Percentiles rank a stretch among this genome's conserved stretches.
Conservation (phyloP, 768 basidiomycete genomes). For the Leccinum olivaceopallidum region DNA sequence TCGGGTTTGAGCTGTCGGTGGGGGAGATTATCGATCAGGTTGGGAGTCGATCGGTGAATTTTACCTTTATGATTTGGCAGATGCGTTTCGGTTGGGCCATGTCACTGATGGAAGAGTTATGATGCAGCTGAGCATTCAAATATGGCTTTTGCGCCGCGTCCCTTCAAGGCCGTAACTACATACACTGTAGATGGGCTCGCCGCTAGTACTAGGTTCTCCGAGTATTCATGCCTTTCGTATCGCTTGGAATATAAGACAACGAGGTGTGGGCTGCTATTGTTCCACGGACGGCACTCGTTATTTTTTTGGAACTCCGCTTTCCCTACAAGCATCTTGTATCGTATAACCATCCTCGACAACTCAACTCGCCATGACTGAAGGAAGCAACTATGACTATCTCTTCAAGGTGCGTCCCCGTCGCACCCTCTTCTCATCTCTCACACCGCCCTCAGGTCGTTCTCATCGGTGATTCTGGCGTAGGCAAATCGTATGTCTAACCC, state of each 20-base stretch:
- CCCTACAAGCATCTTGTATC: conserved; percentile 1
- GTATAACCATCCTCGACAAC: conserved; percentile 14
- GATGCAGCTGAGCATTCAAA: conserved; percentile 3
- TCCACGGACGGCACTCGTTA: not conserved
- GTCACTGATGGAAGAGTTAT: not conserved
- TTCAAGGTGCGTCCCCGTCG: conserved; percentile 74
- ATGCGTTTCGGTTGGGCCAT: conserved; percentile 47
- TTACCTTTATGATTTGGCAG: conserved; percentile 72
- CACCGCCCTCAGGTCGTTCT: conserved; percentile 80
- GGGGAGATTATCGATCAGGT: not conserved
- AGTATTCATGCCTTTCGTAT: not conserved
- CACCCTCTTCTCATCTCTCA: not conserved
- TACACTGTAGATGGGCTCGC: not conserved
- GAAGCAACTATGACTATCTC: conserved; percentile 96
- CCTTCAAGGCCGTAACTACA: not conserved
- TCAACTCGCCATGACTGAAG: conserved; percentile 70
- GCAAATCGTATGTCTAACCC: conserved; percentile 1
- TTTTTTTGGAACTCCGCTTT: conserved; percentile 34
- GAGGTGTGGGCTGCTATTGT: not conserved
- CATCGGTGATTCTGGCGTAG: conserved; percentile 85
- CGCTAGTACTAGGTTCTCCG: not conserved
- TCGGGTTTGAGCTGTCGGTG: conserved; percentile 52
- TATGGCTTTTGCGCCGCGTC: not conserved
- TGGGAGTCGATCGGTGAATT: not conserved
- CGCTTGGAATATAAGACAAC: not conserved